These are phyloP conservation scores for Claviceps spartinae DNA, from an alignment of 2,329 filamentous ascomycete species.

Conservation along the genomic window DNA sequence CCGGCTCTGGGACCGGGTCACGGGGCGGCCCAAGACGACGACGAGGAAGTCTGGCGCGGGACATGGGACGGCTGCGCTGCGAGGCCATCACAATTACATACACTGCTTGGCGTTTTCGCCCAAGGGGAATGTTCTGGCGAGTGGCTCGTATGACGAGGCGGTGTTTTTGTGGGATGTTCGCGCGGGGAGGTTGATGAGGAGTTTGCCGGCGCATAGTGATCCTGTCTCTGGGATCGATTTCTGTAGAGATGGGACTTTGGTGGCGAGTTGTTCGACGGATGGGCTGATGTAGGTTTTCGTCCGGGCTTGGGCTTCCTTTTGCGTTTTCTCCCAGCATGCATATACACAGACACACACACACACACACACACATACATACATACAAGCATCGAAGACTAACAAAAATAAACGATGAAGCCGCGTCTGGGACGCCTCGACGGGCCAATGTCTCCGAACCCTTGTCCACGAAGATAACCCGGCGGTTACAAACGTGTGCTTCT, in stretches of 20 bases:
- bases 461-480: constrained; percentile 93
- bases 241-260: constrained; percentile 78
- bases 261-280: constrained; percentile 83
- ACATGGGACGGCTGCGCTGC: constrained; percentile 42
- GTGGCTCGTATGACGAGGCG: constrained; percentile 91
- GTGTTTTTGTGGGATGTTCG: constrained; percentile 95
- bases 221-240: constrained; percentile 92
- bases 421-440: constrained; percentile 91
- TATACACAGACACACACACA: neutral
- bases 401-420: constrained; percentile 35
- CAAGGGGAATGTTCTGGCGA: constrained; percentile 93
- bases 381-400: neutral
- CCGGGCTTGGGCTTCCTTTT: neutral
- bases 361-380: neutral
- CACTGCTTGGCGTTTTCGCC: constrained; percentile 93
- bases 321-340: neutral
- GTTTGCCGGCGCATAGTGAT: constrained; percentile 85
- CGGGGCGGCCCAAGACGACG: constrained; percentile 39
- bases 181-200: constrained; percentile 75
- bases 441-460: constrained; percentile 86
- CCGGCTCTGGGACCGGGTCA: constrained; percentile 71
- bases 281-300: constrained; percentile 55
- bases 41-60: constrained; percentile 23
- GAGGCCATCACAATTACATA: constrained; percentile 92
- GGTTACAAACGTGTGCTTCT: constrained; percentile 81